Conservation (phyloP, 2,329 filamentous ascomycete genomes). For the Alternaria atra region DNA sequence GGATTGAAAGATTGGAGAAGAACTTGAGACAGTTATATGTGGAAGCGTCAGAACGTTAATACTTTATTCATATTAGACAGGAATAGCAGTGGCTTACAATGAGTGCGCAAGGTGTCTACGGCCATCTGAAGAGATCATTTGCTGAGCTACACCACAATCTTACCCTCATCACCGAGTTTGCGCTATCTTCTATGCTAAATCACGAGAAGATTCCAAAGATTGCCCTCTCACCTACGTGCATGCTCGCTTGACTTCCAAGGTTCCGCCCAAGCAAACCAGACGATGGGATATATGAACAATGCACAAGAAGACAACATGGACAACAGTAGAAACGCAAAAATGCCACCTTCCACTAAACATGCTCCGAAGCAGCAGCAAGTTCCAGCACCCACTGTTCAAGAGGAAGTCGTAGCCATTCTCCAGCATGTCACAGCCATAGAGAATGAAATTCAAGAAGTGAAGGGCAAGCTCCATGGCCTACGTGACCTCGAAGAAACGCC, state of each 20-base stretch:
- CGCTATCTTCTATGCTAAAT: not conserved
- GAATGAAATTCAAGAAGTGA: not conserved
- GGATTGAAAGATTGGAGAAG: no score
- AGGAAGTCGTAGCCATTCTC: not conserved
- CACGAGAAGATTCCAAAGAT: not conserved
- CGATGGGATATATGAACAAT: not conserved
- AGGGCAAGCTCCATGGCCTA: not conserved
- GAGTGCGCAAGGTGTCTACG: no score
- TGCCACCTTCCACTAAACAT: not conserved
- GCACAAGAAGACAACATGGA: not conserved
- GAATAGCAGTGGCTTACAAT: not conserved
- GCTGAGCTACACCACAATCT: no score
- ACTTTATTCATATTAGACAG: not conserved
- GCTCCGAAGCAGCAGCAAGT: not conserved
- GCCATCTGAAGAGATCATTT: no score
- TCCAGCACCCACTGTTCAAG: not conserved
- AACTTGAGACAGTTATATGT: not conserved
- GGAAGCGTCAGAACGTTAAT: no score
- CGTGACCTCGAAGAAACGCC: not conserved
- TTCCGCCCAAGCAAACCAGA: not conserved
- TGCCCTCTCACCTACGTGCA: not conserved
- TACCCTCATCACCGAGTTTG: not conserved
- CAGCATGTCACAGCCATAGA: not conserved
- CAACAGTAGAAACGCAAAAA: not conserved
- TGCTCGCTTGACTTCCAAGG: not conserved